A percentile compares a stretch with the other conserved stretches of the same genome.
Evolutionary conservation across 306 rosid species (phyloP).

Genomic region (Prunus padus): DNA sequence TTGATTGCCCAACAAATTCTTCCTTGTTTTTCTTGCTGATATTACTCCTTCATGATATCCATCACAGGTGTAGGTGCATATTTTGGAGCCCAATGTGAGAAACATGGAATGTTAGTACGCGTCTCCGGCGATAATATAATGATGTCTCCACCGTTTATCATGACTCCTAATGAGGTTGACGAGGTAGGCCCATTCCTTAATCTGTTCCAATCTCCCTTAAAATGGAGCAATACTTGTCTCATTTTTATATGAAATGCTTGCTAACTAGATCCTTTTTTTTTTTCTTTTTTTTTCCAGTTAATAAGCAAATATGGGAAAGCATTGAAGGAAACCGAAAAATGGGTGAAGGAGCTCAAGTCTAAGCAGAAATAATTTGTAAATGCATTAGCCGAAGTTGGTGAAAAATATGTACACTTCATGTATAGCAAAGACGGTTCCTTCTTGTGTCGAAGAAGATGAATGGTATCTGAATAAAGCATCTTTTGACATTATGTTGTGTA

Average conservation of each 20-base stretch:
- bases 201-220: background rate
- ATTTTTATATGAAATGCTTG: background rate
- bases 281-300: constrained; percentile 44
- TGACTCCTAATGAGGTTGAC: constrained; percentile 65
- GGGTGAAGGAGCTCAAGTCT: constrained; percentile 83
- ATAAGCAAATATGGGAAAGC: constrained; percentile 80
- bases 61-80: constrained; percentile 65
- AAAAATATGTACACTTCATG: constrained; percentile 16
- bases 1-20: constrained; percentile 2
- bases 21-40: constrained; percentile 6
- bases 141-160: constrained; percentile 83
- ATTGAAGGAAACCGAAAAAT: constrained; percentile 62
- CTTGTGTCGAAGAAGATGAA: background rate
- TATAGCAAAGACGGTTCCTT: constrained; percentile 4
- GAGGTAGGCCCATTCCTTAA: constrained; percentile 47
- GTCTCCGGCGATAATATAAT: constrained; percentile 75
- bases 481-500: background rate
- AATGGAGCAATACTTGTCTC: background rate
- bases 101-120: constrained; percentile 80
- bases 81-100: constrained; percentile 81
- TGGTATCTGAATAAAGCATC: background rate
- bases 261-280: constrained; percentile 2
- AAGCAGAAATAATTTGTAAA: constrained; percentile 42
- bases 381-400: constrained; percentile 13
- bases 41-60: background rate